A percentile compares a stretch with the other conserved stretches of the same genome.
Conservation (phyloP, 805 yeast genomes). For the Crinitomyces ghanaensis region DNA sequence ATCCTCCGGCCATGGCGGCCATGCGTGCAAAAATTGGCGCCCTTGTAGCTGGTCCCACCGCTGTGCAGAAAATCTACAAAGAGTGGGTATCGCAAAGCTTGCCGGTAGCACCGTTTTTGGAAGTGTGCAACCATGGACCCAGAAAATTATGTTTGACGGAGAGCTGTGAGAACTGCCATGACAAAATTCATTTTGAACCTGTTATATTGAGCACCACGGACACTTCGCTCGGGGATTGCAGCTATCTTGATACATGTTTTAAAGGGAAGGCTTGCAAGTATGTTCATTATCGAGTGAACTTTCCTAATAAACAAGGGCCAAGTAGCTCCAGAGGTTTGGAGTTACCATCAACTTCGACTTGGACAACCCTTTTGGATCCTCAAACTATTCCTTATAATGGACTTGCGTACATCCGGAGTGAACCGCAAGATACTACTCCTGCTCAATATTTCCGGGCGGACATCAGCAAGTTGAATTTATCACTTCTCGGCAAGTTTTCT, state of each 20-base stretch:
- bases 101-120: too few relatives aligned
- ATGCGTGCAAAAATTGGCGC: too few relatives aligned
- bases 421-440: constrained; percentile 27
- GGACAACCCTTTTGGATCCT: too few relatives aligned
- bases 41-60: too few relatives aligned
- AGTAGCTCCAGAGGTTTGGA: too few relatives aligned
- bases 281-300: constrained; percentile 47
- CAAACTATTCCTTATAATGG: too few relatives aligned
- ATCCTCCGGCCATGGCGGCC: too few relatives aligned
- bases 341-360: too few relatives aligned
- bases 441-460: constrained; percentile 87
- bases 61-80: too few relatives aligned
- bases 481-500: constrained; percentile 65
- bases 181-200: constrained; percentile 27
- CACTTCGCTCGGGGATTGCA: constrained; percentile 69
- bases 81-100: too few relatives aligned
- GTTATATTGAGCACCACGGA: constrained; percentile 46
- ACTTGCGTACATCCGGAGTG: constrained; percentile 2
- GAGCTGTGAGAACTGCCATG: constrained; percentile 13
- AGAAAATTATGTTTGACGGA: constrained; percentile 12
- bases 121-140: too few relatives aligned
- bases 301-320: too few relatives aligned
- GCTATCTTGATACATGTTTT: constrained; percentile 89
- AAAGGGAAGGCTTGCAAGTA: constrained; percentile 71
- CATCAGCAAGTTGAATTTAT: constrained; percentile 60